A percentile compares a stretch with the other conserved stretches of the same genome.
Conservation (phyloP, 306 rosid species). For the Glycine latifolia region DNA sequence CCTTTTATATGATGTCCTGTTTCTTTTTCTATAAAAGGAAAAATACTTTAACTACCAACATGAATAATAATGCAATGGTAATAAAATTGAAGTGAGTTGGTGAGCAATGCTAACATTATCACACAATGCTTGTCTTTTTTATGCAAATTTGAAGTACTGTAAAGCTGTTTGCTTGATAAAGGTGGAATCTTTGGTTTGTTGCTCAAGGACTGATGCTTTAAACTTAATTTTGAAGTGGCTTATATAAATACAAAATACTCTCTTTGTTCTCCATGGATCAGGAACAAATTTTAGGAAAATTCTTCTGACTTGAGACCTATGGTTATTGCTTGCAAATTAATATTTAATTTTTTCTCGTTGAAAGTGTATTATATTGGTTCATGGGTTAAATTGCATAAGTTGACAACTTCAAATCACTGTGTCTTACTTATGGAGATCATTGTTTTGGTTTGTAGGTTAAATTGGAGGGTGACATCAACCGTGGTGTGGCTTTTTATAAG, state of each 20-base stretch:
- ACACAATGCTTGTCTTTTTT: neutral
- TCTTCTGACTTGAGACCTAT: slow-evolving; percentile 6
- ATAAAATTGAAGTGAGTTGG: slow-evolving; percentile 35
- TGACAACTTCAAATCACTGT: slow-evolving; percentile 13
- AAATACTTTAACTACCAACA: slow-evolving; percentile 5
- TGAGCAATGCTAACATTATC: neutral
- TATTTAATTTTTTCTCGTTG: slow-evolving; percentile 29
- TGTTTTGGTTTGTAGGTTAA: slow-evolving; percentile 10
- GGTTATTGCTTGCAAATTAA: neutral
- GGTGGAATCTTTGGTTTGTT: neutral
- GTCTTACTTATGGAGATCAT: neutral
- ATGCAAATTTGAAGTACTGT: neutral
- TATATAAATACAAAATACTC: neutral
- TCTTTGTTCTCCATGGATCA: neutral
- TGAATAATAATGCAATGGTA: slow-evolving; percentile 14
- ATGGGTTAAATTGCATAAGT: slow-evolving; percentile 74
- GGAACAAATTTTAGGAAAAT: neutral
- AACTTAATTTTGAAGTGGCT: slow-evolving; percentile 19
- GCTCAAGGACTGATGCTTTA: neutral
- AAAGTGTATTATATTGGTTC: slow-evolving; percentile 29
- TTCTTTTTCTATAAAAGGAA: neutral
- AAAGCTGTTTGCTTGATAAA: slow-evolving; percentile 1
- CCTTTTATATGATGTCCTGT: neutral
- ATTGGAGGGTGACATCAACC: slow-evolving; percentile 83
- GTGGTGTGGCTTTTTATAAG: slow-evolving; percentile 88